A percentile compares a stretch with the other conserved stretches of the same genome.
These are phyloP conservation scores for Friedmanniomyces simplex DNA, from an alignment of 495 filamentous ascomycete species.

Conservation along the genomic window DNA sequence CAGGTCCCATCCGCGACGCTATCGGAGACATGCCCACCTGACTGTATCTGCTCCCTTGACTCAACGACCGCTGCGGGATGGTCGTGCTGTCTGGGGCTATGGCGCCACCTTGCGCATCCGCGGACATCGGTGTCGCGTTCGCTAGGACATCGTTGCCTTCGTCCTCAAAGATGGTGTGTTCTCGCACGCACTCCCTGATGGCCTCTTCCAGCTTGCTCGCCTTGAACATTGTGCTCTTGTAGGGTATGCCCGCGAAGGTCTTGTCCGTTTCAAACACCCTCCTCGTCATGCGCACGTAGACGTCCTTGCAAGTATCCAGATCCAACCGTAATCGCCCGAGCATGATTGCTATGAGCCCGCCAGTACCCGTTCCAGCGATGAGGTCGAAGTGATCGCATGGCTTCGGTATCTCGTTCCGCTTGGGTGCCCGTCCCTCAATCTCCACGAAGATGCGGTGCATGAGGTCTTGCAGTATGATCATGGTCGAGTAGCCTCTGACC, in stretches of 20 bases:
- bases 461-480: slow-evolving; percentile 87
- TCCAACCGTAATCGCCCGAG: slow-evolving; percentile 84
- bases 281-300: slow-evolving; percentile 88
- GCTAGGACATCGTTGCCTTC: slow-evolving; percentile 55
- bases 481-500: slow-evolving; percentile 93
- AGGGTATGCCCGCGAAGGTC: slow-evolving; percentile 88
- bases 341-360: slow-evolving; percentile 94
- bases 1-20: slow-evolving; percentile 7
- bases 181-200: slow-evolving; percentile 76
- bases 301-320: slow-evolving; percentile 88
- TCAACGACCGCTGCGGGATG: slow-evolving; percentile 29
- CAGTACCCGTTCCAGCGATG: slow-evolving; percentile 88
- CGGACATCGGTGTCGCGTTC: slow-evolving; percentile 20
- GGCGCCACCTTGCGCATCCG: slow-evolving; percentile 20
- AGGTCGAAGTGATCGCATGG: slow-evolving; percentile 98
- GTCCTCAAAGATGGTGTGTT: slow-evolving; percentile 69
- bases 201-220: slow-evolving; percentile 90
- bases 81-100: neutral
- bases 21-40: slow-evolving; percentile 28
- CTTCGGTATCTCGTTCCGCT: slow-evolving; percentile 81
- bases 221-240: slow-evolving; percentile 89
- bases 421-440: slow-evolving; percentile 69
- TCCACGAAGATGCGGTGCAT: slow-evolving; percentile 92
- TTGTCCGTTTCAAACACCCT: slow-evolving; percentile 97
- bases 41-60: slow-evolving; percentile 53